A percentile compares a stretch with the other conserved stretches of the same genome.
phyloP scores from a whole-genome alignment of 345 rosid species.

The Eucalyptus viminalis region DNA sequence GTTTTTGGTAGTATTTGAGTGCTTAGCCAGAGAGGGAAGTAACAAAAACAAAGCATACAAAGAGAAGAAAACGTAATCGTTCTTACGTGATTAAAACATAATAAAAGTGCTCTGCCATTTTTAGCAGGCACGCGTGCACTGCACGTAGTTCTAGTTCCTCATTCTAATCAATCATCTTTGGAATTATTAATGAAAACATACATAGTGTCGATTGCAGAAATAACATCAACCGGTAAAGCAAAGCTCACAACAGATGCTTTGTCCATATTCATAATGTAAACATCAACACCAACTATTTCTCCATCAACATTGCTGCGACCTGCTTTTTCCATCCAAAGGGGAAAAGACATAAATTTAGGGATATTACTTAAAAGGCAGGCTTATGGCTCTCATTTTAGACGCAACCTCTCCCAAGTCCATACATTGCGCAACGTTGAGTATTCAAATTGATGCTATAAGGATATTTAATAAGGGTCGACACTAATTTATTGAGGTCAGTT shows the following conservation, averaged over 20 bases:
- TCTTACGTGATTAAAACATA: not conserved
- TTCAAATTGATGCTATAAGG: no score
- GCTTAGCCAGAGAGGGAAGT: not conserved
- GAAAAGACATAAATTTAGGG: no score
- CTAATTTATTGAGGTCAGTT: no score
- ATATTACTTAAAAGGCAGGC: no score
- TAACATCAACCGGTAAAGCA: not conserved
- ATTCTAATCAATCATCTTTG: not conserved
- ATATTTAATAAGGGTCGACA: no score
- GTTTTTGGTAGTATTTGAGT: not conserved
- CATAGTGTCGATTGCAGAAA: not conserved
- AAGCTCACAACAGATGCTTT: not conserved
- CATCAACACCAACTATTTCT: not conserved
- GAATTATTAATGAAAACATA: not conserved
- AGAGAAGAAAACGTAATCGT: not conserved
- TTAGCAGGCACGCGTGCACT: not conserved
- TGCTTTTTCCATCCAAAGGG: no score
- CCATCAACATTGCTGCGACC: not conserved
- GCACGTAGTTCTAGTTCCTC: not conserved
- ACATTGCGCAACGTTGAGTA: no score
- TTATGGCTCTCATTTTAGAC: no score
- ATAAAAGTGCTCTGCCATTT: not conserved
- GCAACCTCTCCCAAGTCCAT: no score
- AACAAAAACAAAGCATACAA: not conserved
- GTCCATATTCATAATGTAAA: not conserved